phyloP scores from a whole-genome alignment of 495 filamentous ascomycete genomes.

The Penicillium diatomitis region DNA sequence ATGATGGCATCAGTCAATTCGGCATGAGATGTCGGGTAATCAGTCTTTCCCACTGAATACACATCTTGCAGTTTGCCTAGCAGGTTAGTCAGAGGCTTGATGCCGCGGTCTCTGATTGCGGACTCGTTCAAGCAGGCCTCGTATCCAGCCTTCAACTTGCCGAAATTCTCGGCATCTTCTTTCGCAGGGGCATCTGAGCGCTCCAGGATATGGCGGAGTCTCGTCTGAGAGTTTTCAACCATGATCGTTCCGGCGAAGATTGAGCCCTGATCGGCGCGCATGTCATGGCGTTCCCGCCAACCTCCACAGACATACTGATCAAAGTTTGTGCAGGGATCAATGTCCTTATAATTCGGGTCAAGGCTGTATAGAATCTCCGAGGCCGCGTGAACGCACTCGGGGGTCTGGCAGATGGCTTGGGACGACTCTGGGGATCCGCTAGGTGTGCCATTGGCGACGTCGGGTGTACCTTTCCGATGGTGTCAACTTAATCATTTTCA shows the following conservation, averaged over 20 bases:
- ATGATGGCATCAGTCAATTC: conserved; percentile 43
- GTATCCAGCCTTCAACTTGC: conserved; percentile 55
- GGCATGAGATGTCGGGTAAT: conserved; percentile 22
- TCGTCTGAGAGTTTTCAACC: conserved; percentile 46
- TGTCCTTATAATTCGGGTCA: conserved; percentile 49
- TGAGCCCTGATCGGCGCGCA: conserved; percentile 55
- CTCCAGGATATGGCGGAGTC: conserved; percentile 57
- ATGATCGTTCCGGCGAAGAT: conserved; percentile 51
- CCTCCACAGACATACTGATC: conserved; percentile 63
- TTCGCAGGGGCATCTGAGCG: conserved; percentile 41
- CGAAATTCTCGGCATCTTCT: conserved; percentile 53
- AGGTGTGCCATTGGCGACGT: background rate
- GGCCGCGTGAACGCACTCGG: conserved; percentile 59
- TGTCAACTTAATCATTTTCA: background rate
- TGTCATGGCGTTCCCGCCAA: conserved; percentile 55
- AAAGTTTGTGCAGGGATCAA: conserved; percentile 64
- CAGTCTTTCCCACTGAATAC: conserved; percentile 41
- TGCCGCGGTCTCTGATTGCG: conserved; percentile 42
- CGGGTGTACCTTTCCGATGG: background rate
- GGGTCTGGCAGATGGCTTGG: conserved; percentile 41
- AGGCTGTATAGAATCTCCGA: conserved; percentile 60
- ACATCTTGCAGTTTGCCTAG: conserved; percentile 43
- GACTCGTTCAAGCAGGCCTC: conserved; percentile 55
- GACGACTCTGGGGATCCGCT: conserved; percentile 12
- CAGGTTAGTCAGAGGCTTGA: conserved; percentile 41